phyloP scores from a whole-genome alignment of 306 rosid species.

The Prunus campanulata region DNA sequence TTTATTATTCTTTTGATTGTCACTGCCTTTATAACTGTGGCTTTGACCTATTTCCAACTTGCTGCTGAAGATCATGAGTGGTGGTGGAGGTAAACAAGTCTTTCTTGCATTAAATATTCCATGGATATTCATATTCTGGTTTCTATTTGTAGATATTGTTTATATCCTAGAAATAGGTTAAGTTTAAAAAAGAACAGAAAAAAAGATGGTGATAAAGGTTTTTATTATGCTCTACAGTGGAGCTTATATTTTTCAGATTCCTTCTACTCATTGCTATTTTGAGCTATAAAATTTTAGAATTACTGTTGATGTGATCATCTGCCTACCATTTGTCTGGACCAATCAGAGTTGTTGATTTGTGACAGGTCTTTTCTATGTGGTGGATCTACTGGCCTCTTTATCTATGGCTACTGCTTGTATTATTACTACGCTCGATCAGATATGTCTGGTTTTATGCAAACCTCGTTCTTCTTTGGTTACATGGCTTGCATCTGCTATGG shows the following conservation, averaged over 20 bases:
- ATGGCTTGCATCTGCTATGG: constrained; percentile 99
- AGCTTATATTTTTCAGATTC: not conserved
- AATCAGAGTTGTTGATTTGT: constrained; percentile 22
- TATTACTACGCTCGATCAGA: constrained; percentile 90
- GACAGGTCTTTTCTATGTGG: constrained; percentile 90
- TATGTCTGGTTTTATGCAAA: constrained; percentile 97
- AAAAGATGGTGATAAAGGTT: not conserved
- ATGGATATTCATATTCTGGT: not conserved
- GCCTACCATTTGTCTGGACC: not conserved
- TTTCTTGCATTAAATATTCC: constrained; percentile 6
- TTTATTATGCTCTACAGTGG: not conserved
- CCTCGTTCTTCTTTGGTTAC: constrained; percentile 96
- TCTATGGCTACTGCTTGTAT: constrained; percentile 93
- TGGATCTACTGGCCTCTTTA: constrained; percentile 97
- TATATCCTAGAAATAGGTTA: not conserved
- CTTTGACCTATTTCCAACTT: constrained; percentile 96
- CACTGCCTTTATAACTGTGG: constrained; percentile 98
- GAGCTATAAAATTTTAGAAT: not conserved
- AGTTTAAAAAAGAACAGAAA: not conserved
- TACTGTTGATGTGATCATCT: not conserved
- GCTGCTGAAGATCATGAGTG: constrained; percentile 99
- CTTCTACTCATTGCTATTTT: not conserved
- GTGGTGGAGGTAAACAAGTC: constrained; percentile 91
- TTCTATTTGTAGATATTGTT: not conserved
- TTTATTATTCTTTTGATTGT: constrained; percentile 91